These are phyloP conservation scores for Lactarius hengduanensis DNA, from an alignment of 768 basidiomycete genomes.

Conservation along the genomic window DNA sequence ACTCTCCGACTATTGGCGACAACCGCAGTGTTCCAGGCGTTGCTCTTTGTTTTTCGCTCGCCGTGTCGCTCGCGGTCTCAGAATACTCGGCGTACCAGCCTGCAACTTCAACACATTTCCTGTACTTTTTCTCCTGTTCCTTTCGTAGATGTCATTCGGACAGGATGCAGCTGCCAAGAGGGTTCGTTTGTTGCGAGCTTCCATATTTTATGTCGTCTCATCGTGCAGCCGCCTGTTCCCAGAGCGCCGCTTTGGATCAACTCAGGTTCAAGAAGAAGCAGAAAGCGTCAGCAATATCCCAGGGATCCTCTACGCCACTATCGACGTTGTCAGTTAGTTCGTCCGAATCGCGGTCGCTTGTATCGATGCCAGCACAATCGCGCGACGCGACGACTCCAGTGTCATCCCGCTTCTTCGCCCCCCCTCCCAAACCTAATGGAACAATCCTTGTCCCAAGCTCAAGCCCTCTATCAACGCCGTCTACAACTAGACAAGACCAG, in stretches of 20 bases:
- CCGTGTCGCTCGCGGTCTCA: background rate
- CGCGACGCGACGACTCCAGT: conserved; percentile 62
- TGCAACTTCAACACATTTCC: background rate
- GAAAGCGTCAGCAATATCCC: conserved; percentile 33
- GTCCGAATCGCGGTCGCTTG: conserved; percentile 30
- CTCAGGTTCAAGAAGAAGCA: conserved; percentile 49
- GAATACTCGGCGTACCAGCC: background rate
- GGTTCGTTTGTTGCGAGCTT: conserved; percentile 29
- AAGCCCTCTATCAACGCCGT: conserved; percentile 54
- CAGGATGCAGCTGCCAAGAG: conserved; percentile 26
- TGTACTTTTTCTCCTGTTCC: background rate
- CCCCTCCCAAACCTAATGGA: conserved; percentile 47
- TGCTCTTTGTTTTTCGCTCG: conserved; percentile 4
- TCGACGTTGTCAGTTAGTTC: conserved; percentile 31
- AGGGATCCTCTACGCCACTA: conserved; percentile 27
- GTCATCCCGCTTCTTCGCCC: conserved; percentile 58
- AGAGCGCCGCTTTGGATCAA: conserved; percentile 46
- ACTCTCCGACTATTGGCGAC: conserved; percentile 35
- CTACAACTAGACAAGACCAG: conserved; percentile 40
- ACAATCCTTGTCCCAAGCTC: conserved; percentile 75
- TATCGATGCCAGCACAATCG: conserved; percentile 59
- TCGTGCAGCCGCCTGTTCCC: conserved; percentile 26
- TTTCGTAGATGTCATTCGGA: conserved; percentile 25
- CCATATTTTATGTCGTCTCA: conserved; percentile 31
- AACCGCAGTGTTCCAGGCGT: conserved; percentile 18